Evolutionary conservation across 805 yeast species (phyloP).

Genomic region (Lipomyces starkeyi): DNA sequence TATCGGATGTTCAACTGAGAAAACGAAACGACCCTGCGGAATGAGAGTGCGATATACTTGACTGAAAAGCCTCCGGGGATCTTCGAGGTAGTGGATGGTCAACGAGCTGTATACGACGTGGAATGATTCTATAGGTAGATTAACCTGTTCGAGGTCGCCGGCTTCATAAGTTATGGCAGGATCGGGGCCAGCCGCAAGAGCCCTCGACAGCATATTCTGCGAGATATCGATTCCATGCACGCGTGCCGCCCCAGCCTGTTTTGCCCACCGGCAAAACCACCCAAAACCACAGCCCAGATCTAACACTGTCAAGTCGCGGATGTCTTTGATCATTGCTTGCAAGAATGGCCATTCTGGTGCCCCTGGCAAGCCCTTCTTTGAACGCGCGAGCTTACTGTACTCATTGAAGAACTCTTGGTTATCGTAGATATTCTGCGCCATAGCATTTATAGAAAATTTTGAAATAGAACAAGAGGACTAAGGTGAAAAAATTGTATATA

Average conservation of each 20-base stretch:
- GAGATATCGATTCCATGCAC: slow-evolving; percentile 9
- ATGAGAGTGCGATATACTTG: not conserved
- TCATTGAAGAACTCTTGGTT: slow-evolving; percentile 6
- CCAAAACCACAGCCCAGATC: slow-evolving; percentile 8
- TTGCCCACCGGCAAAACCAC: slow-evolving; percentile 9
- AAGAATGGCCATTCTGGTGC: slow-evolving; percentile 5
- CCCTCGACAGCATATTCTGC: slow-evolving; percentile 5
- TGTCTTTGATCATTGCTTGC: not conserved
- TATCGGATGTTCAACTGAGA: slow-evolving; percentile 4
- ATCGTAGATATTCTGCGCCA: slow-evolving; percentile 9
- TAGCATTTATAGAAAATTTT: not conserved
- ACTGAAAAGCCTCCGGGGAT: slow-evolving; percentile 3
- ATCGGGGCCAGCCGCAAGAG: slow-evolving; percentile 6
- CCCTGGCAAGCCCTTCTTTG: slow-evolving; percentile 8
- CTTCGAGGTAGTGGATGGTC: slow-evolving; percentile 2
- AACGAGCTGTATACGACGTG: not conserved
- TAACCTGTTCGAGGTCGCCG: slow-evolving; percentile 1
- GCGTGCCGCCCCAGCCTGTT: slow-evolving; percentile 1
- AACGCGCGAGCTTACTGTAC: slow-evolving; percentile 5
- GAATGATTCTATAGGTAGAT: slow-evolving; percentile 3
- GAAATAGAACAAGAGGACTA: not conserved
- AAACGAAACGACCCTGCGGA: not conserved
- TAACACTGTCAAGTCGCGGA: slow-evolving; percentile 6
- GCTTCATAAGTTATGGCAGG: slow-evolving; percentile 3
- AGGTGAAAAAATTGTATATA: not conserved